Conservation (phyloP, 768 basidiomycete species). For the Postia placenta region DNA sequence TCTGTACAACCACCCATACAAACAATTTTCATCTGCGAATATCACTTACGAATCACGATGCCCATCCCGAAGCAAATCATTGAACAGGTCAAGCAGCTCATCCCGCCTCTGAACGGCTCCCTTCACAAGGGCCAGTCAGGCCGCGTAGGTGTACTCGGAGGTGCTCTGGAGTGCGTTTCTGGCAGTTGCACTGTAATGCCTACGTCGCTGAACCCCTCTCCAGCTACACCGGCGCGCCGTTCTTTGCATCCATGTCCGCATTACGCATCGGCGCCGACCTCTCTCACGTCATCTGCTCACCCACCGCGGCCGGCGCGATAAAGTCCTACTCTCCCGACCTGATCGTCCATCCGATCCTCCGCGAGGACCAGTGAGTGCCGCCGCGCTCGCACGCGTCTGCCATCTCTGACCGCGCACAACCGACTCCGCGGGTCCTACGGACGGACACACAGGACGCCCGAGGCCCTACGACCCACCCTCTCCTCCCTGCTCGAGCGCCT, state of each 20-base stretch:
- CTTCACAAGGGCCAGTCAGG: conserved; percentile 98
- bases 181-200: not conserved
- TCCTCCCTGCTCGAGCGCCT: conserved; percentile 74
- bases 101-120: conserved; percentile 84
- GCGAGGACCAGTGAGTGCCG: conserved; percentile 52
- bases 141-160: conserved; percentile 89
- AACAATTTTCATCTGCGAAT: too few species aligned
- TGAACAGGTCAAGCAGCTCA: conserved; percentile 72
- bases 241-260: conserved; percentile 89
- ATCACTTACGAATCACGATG: too few species aligned
- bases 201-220: not conserved
- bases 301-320: conserved; percentile 86
- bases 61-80: conserved; percentile 54
- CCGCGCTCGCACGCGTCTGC: too few species aligned
- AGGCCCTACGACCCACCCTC: conserved; percentile 45
- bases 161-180: conserved; percentile 76
- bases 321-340: conserved; percentile 96
- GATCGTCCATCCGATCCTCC: conserved; percentile 92
- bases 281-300: conserved; percentile 96
- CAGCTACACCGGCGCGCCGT: conserved; percentile 96
- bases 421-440: conserved; percentile 1
- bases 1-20: too few species aligned
- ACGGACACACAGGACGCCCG: conserved; percentile 34
- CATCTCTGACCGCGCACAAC: not conserved
- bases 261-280: conserved; percentile 88